phyloP scores from a whole-genome alignment of 768 basidiomycete species.

The Mycena amicta region DNA sequence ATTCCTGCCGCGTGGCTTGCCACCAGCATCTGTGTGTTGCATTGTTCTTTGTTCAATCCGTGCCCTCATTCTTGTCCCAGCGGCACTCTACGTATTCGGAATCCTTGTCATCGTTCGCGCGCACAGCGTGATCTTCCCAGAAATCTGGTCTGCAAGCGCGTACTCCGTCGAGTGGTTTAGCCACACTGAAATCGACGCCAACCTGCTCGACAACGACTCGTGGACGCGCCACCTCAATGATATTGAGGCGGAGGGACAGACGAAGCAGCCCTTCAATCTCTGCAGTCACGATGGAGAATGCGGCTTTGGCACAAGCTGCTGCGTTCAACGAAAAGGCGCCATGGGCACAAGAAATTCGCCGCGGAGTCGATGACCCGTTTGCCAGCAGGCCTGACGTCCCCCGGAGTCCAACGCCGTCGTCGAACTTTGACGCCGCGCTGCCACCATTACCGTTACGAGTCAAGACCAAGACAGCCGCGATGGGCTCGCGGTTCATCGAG shows the following conservation, averaged over 20 bases:
- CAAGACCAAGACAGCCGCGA: conserved; percentile 7
- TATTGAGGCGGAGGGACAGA: conserved; percentile 15
- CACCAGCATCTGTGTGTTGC: conserved; percentile 4
- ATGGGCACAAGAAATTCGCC: conserved; percentile 21
- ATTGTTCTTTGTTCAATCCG: not conserved
- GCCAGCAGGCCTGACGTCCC: conserved; percentile 2
- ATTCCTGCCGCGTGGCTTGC: conserved; percentile 17
- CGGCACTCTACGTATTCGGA: conserved; percentile 3
- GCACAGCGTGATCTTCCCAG: conserved; percentile 14
- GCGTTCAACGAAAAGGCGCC: conserved; percentile 12
- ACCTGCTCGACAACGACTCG: conserved; percentile 16
- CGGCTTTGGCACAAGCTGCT: not conserved
- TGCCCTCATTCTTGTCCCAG: conserved; percentile 2
- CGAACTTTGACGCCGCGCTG: conserved; percentile 14
- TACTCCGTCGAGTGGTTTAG: conserved; percentile 19
- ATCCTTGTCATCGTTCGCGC: conserved; percentile 10
- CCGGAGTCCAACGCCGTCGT: not conserved
- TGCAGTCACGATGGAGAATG: not conserved
- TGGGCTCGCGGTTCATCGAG: conserved; percentile 22
- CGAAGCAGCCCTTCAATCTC: conserved; percentile 10
- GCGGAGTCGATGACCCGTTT: conserved; percentile 21
- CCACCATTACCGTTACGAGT: conserved; percentile 21
- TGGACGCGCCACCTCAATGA: conserved; percentile 21
- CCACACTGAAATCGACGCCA: conserved; percentile 13
- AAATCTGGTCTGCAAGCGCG: conserved; percentile 18